Conservation (phyloP, 305 asterid genomes). For the Solanum hybrid region DNA sequence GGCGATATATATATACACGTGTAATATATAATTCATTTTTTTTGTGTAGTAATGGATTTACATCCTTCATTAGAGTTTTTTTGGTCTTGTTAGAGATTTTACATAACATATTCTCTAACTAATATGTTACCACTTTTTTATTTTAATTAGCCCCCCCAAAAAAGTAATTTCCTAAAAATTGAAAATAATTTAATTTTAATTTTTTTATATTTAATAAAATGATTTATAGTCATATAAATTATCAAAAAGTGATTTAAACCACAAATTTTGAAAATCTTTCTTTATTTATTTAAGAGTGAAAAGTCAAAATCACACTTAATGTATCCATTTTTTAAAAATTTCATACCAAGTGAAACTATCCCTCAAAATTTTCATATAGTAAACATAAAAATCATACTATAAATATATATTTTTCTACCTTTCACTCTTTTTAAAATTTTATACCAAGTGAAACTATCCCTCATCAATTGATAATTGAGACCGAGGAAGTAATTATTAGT, state of each 20-base stretch:
- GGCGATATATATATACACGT: too few relatives aligned
- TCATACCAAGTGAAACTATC: too few relatives aligned
- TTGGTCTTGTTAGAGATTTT: too few relatives aligned
- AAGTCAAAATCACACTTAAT: accelerated
- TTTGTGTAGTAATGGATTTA: too few relatives aligned
- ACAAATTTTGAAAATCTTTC: not conserved
- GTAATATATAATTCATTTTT: too few relatives aligned
- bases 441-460: not conserved
- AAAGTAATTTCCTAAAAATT: too few relatives aligned
- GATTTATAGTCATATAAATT: not conserved
- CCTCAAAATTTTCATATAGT: too few relatives aligned
- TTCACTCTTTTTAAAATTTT: not conserved
- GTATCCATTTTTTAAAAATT: not conserved
- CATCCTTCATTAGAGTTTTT: too few relatives aligned
- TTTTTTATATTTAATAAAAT: not conserved
- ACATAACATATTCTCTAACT: too few relatives aligned
- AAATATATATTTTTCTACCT: accelerated
- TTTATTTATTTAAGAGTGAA: not conserved
- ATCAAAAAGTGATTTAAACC: not conserved
- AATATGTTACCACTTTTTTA: too few relatives aligned
- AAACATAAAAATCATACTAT: too few relatives aligned
- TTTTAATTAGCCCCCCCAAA: not conserved
- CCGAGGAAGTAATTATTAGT: not conserved
- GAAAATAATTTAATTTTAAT: too few relatives aligned
- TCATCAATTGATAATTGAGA: not conserved